phyloP scores from a whole-genome alignment of 2,329 filamentous ascomycete genomes.

The Xenoacremonium recifei region DNA sequence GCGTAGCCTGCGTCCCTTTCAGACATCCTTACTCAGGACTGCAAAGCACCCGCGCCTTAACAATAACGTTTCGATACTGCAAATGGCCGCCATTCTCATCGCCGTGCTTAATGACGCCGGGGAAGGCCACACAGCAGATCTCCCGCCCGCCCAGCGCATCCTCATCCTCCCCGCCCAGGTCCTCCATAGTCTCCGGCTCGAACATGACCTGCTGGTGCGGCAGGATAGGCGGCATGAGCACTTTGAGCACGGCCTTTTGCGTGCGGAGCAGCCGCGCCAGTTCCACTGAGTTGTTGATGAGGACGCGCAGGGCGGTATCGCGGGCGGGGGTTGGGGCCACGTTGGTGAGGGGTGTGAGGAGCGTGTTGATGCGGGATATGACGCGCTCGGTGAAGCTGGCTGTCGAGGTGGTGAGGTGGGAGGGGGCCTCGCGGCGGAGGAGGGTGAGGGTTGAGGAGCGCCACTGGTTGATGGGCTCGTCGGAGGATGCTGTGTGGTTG shows the following conservation, averaged over 20 bases:
- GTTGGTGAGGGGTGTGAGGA: slow-evolving; percentile 51
- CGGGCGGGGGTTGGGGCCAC: slow-evolving; percentile 40
- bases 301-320: slow-evolving; percentile 51
- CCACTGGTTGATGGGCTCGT: slow-evolving; percentile 62
- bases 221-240: slow-evolving; percentile 53
- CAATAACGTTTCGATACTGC: slow-evolving; percentile 61
- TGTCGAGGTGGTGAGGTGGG: slow-evolving; percentile 47
- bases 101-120: slow-evolving; percentile 62
- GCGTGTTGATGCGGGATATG: slow-evolving; percentile 44
- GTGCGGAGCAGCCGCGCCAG: slow-evolving; percentile 55
- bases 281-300: slow-evolving; percentile 53
- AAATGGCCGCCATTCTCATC: slow-evolving; percentile 62
- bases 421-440: slow-evolving; percentile 51
- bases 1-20: background rate
- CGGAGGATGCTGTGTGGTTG: slow-evolving; percentile 40
- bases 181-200: slow-evolving; percentile 61
- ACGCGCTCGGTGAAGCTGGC: slow-evolving; percentile 40
- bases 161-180: slow-evolving; percentile 62
- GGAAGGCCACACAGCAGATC: slow-evolving; percentile 63
- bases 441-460: slow-evolving; percentile 62
- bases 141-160: slow-evolving; percentile 50
- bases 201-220: slow-evolving; percentile 56
- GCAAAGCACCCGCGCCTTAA: slow-evolving; percentile 66
- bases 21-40: slow-evolving; percentile 36
- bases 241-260: slow-evolving; percentile 57